Evolutionary conservation across 768 basidiomycete genomes (phyloP).

Genomic region (Russula earlei): DNA sequence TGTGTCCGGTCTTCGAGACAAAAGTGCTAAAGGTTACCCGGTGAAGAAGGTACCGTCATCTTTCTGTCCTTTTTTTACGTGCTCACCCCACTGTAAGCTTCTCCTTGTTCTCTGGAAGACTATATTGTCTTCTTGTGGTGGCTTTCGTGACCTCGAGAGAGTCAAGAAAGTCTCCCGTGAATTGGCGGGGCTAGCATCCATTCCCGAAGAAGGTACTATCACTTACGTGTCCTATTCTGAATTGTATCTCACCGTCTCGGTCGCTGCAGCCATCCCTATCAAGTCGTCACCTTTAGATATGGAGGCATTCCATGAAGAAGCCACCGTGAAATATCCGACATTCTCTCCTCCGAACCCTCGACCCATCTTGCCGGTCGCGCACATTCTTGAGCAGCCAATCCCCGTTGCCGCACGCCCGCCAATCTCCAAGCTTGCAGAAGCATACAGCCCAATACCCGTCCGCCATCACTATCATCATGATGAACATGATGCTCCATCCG

Average conservation of each 20-base stretch:
- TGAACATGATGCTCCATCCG: slow-evolving; percentile 44
- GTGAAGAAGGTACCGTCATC: slow-evolving; percentile 73
- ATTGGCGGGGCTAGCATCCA: slow-evolving; percentile 59
- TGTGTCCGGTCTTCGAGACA: slow-evolving; percentile 84
- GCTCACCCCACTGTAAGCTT: slow-evolving; percentile 41
- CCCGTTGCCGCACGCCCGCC: slow-evolving; percentile 26
- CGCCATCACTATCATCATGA: slow-evolving; percentile 93
- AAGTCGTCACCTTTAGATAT: slow-evolving; percentile 91
- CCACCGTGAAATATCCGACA: slow-evolving; percentile 91
- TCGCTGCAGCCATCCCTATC: slow-evolving; percentile 46
- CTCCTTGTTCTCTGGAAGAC: slow-evolving; percentile 94
- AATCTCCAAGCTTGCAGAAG: slow-evolving; percentile 71
- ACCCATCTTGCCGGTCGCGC: slow-evolving; percentile 32
- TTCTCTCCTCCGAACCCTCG: slow-evolving; percentile 47
- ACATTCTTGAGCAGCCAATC: slow-evolving; percentile 21
- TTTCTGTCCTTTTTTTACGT: slow-evolving; percentile 2
- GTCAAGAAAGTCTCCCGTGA: slow-evolving; percentile 83
- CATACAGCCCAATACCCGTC: slow-evolving; percentile 86
- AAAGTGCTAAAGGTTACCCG: slow-evolving; percentile 90
- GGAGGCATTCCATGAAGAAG: slow-evolving; percentile 82
- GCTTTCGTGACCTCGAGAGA: slow-evolving; percentile 74
- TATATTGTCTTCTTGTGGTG: slow-evolving; percentile 84
- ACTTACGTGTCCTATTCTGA: background rate
- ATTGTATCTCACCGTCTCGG: background rate
- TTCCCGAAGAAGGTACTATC: slow-evolving; percentile 38